phyloP scores from a whole-genome alignment of 2,329 filamentous ascomycete species.

The Leptographium lundbergii region DNA sequence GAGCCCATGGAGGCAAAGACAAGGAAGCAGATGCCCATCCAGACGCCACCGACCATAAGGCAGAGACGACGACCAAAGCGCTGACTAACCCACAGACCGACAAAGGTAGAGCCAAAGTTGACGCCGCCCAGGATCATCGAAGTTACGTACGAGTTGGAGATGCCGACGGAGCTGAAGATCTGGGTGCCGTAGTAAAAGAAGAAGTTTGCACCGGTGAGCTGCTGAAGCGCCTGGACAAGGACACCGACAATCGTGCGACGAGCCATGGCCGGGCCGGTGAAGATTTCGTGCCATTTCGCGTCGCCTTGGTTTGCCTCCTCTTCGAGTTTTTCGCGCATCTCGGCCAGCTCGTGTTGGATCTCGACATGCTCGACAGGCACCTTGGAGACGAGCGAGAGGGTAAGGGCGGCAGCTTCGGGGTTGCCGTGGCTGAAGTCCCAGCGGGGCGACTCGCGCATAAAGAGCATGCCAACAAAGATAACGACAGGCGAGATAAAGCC shows the following conservation, averaged over 20 bases:
- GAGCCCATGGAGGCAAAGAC: conserved; percentile 38
- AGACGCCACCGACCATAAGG: conserved; percentile 50
- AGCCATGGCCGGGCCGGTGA: conserved; percentile 30
- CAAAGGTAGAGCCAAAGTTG: conserved; percentile 50
- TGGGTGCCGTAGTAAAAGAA: conserved; percentile 51
- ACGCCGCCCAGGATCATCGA: conserved; percentile 51
- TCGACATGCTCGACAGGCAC: conserved; percentile 43
- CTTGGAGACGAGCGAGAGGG: conserved; percentile 48
- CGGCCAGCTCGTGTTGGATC: conserved; percentile 46
- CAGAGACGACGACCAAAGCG: conserved; percentile 50
- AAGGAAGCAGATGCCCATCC: conserved; percentile 38
- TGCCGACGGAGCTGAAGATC: conserved; percentile 44
- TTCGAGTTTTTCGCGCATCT: conserved; percentile 52
- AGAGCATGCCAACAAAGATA: conserved; percentile 48
- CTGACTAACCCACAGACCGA: conserved; percentile 50
- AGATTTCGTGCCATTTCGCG: conserved; percentile 39
- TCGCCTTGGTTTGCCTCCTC: conserved; percentile 43
- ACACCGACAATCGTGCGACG: conserved; percentile 55
- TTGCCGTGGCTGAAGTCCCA: conserved; percentile 51
- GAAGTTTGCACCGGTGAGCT: conserved; percentile 46
- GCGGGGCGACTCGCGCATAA: conserved; percentile 64
- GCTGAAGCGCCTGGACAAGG: conserved; percentile 52
- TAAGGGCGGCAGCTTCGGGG: conserved; percentile 38
- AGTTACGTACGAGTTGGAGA: conserved; percentile 42
- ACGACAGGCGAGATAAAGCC: conserved; percentile 59